Conservation (phyloP, 2,329 filamentous ascomycete genomes). For the Hymenoscyphus infarciens region DNA sequence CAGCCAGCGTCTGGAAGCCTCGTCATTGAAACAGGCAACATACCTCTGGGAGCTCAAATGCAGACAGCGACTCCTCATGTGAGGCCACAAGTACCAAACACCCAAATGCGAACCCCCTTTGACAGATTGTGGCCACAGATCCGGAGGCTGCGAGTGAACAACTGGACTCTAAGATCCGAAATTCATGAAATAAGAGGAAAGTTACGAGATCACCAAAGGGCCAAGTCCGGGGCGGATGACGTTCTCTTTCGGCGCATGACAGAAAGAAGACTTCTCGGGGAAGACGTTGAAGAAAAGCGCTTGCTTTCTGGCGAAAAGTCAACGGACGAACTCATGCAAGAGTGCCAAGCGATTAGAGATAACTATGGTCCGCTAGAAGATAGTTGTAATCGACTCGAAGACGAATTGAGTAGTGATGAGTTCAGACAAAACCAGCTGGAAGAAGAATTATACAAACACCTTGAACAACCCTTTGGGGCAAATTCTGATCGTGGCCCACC, state of each 20-base stretch:
- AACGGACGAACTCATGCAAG: constrained; percentile 9
- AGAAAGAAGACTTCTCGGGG: background rate
- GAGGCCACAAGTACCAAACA: background rate
- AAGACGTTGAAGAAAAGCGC: background rate
- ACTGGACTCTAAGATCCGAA: constrained; percentile 14
- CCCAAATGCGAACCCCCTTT: constrained; percentile 11
- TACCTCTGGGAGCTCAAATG: background rate
- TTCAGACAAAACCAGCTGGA: constrained; percentile 15
- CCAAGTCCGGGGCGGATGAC: constrained; percentile 19
- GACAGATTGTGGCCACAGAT: constrained; percentile 7
- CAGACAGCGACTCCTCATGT: background rate
- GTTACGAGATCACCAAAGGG: constrained; percentile 16
- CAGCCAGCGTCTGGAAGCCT: background rate
- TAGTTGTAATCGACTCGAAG: constrained; percentile 24
- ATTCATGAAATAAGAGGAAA: constrained; percentile 14
- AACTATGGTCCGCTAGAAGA: constrained; percentile 26
- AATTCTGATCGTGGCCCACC: background rate
- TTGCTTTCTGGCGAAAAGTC: constrained; percentile 2
- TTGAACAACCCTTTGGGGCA: background rate
- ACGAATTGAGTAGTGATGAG: constrained; percentile 17
- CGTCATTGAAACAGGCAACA: background rate
- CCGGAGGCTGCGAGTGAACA: constrained; percentile 9
- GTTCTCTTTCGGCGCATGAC: constrained; percentile 12
- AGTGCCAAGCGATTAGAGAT: constrained; percentile 19
- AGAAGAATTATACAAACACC: constrained; percentile 12